Evolutionary conservation across 306 rosid species (phyloP), one percentile per base, ranked within the genome.

Genomic region (Myrica gale): DNA sequence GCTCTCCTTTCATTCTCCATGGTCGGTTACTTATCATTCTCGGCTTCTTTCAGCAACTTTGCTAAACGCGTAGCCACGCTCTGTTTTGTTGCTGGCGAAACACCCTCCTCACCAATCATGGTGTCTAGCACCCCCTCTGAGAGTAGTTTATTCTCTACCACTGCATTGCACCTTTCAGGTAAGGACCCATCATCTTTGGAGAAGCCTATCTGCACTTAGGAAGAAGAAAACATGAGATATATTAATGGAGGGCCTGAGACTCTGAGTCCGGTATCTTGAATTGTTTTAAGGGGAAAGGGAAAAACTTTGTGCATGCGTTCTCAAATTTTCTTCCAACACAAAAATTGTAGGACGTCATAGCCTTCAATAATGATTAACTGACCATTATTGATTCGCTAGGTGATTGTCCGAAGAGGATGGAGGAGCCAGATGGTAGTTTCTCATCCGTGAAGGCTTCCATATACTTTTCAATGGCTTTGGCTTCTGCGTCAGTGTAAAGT

Each of bases 61-160:
- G 62, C 54, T 0, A 90, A 72, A 21, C 91, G 85, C 41, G 77
- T 7, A 3, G 98, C 91, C 79, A 94, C 80, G 77, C 87, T 86
- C 51, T 74, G 69, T 84, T 78, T 91, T 16, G 93, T 84, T n/a
- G 11, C 90, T 10, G 98, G 98, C 43, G 96, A 88, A 70, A 91
- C 98, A 5, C 97, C 94, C 73, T 83, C 56, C 82, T 88, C 83
- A 0, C 98, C 94, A 1, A 93, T 60, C 72, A 93, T 91, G 0
- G 97, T 87, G 80, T 90, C 96, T 9, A 91, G 21, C 2, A 93
- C 82, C 1, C 94, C 86, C 78, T 87, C 97, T 8, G 87, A 82
- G 10, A 93, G 82, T 42, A 86, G 55, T 20, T 85, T 91, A 76
- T 85, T 94, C 8, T 90, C 86, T 19, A 94, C 82, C 26, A 74